These are phyloP conservation scores for Pythium periplocum DNA, from an alignment of 352 stramenopile species.

Conservation along the genomic window DNA sequence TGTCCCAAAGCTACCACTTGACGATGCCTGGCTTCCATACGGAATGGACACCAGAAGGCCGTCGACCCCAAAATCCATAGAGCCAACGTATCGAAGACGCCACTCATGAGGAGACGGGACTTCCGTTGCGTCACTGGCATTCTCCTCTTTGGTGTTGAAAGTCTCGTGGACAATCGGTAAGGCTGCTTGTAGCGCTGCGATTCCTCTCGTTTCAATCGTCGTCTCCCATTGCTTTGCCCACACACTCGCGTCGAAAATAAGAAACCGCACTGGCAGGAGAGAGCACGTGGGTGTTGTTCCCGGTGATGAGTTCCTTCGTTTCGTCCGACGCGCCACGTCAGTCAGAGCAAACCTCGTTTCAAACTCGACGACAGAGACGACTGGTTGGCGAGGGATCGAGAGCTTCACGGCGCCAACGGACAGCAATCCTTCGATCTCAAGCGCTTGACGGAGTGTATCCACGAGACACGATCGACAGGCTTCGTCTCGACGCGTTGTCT, in stretches of 20 bases:
- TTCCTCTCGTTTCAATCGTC: slow-evolving; percentile 7
- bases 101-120: slow-evolving; percentile 10
- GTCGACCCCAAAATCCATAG: slow-evolving; percentile 43
- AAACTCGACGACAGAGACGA: slow-evolving; percentile 8
- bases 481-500: slow-evolving; percentile 13
- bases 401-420: no score
- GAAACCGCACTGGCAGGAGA: slow-evolving; percentile 3
- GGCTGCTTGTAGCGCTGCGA: background rate
- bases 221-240: slow-evolving; percentile 14
- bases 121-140: background rate
- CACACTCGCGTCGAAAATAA: slow-evolving; percentile 34
- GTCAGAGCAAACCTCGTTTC: slow-evolving; percentile 42
- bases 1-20: no score
- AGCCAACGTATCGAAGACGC: slow-evolving; percentile 37
- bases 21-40: slow-evolving; percentile 11
- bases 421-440: no score
- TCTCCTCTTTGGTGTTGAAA: slow-evolving; percentile 29
- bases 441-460: slow-evolving; percentile 13
- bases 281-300: no score
- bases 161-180: slow-evolving; percentile 29
- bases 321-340: slow-evolving; percentile 22
- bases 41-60: slow-evolving; percentile 26
- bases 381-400: background rate
- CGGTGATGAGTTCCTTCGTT: no score
- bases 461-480: slow-evolving; percentile 10